Evolutionary conservation across 2,329 filamentous ascomycete species (phyloP).

Genomic region (Hymenoscyphus linearis): DNA sequence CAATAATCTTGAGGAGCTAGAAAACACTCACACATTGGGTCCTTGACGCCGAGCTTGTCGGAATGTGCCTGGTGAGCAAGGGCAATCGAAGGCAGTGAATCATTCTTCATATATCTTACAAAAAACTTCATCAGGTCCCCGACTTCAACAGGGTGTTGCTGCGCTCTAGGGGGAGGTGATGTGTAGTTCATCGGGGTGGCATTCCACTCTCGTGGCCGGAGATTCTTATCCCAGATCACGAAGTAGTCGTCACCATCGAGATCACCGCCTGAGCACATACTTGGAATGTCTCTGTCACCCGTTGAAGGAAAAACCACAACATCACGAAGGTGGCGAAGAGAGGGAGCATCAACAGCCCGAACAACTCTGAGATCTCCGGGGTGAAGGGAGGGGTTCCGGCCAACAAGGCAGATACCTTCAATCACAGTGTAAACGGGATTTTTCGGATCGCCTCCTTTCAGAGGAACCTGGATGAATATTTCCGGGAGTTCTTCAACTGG

Average conservation of each 20-base stretch:
- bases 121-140: conserved; percentile 80
- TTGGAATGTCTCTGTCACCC: conserved; percentile 78
- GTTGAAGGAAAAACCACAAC: conserved; percentile 82
- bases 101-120: conserved; percentile 87
- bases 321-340: conserved; percentile 72
- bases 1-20: neutral
- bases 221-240: conserved; percentile 77
- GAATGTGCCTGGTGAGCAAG: conserved; percentile 74
- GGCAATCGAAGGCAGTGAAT: conserved; percentile 74
- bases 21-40: conserved; percentile 55
- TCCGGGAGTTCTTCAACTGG: conserved; percentile 59
- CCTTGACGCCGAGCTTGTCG: conserved; percentile 65
- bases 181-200: conserved; percentile 72
- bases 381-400: conserved; percentile 89
- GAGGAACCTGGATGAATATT: conserved; percentile 80
- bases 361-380: conserved; percentile 89
- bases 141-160: conserved; percentile 60
- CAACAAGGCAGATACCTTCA: conserved; percentile 73
- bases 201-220: conserved; percentile 69
- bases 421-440: conserved; percentile 52
- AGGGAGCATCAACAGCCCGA: conserved; percentile 68
- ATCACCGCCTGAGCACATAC: conserved; percentile 95
- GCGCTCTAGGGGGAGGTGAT: conserved; percentile 48
- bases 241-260: conserved; percentile 95
- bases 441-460: conserved; percentile 43